Conservation (phyloP, 352 stramenopile genomes). For the Phytopythium litorale region DNA sequence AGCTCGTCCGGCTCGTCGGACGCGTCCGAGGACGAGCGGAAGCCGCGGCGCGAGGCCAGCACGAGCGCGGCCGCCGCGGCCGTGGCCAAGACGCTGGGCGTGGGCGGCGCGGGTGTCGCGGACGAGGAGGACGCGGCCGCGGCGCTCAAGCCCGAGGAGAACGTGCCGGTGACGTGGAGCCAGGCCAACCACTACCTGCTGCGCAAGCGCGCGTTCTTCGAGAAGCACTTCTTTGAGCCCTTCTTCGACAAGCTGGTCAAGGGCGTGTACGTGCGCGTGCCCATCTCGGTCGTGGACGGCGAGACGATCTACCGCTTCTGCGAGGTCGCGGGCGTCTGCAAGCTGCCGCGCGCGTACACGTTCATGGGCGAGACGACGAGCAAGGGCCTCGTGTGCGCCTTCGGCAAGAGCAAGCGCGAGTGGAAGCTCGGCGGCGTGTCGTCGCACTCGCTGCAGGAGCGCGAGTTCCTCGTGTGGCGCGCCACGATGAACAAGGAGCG, state of each 20-base stretch:
- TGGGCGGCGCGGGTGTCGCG: constrained; percentile 5
- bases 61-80: constrained; percentile 19
- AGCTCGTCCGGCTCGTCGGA: constrained; percentile 22
- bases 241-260: constrained; percentile 79
- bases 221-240: constrained; percentile 86
- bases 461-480: constrained; percentile 81
- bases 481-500: constrained; percentile 78
- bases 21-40: constrained; percentile 46
- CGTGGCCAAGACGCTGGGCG: constrained; percentile 18
- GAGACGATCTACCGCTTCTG: constrained; percentile 86
- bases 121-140: constrained; percentile 44
- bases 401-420: constrained; percentile 72
- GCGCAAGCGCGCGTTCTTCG: constrained; percentile 69
- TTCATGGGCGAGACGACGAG: constrained; percentile 73
- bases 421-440: constrained; percentile 76
- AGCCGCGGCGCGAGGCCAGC: constrained; percentile 19
- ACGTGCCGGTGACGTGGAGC: constrained; percentile 67
- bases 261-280: constrained; percentile 69
- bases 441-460: constrained; percentile 66
- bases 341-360: constrained; percentile 50
- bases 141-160: constrained; percentile 50
- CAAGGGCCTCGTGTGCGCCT: constrained; percentile 69
- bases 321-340: constrained; percentile 66
- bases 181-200: constrained; percentile 80
- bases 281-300: constrained; percentile 64